Conservation (phyloP, 495 filamentous ascomycete genomes). For the Neurospora sp. region DNA sequence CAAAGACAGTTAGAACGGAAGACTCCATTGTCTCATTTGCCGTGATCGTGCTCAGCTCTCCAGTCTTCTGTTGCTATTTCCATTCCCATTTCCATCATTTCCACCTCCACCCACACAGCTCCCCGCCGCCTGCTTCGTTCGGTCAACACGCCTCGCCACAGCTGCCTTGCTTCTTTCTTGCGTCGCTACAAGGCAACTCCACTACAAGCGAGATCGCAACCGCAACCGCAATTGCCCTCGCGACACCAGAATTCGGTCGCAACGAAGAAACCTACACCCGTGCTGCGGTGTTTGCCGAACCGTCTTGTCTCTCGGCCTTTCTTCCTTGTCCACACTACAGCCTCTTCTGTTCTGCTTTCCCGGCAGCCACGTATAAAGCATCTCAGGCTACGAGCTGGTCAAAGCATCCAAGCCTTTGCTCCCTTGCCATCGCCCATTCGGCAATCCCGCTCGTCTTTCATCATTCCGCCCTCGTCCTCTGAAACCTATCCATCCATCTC, state of each 20-base stretch:
- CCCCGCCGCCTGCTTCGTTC: neutral
- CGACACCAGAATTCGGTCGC: neutral
- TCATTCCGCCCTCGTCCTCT: neutral
- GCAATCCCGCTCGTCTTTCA: neutral
- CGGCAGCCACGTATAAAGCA: neutral
- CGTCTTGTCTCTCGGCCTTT: constrained; percentile 3
- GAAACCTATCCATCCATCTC: neutral
- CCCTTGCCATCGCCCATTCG: neutral
- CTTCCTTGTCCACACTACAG: constrained; percentile 6
- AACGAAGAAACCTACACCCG: neutral
- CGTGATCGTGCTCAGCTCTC: neutral
- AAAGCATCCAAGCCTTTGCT: neutral
- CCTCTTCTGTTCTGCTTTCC: neutral
- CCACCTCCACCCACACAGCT: neutral
- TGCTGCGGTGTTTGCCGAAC: neutral
- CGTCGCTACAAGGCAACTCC: neutral
- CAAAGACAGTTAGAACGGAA: neutral
- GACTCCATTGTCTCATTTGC: neutral
- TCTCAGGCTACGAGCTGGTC: neutral
- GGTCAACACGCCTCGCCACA: neutral
- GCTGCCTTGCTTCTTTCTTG: neutral
- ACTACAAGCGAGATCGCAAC: neutral
- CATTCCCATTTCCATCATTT: neutral
- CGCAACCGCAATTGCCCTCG: neutral
- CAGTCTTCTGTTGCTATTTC: neutral